A percentile compares a stretch with the other conserved stretches of the same genome.
These are phyloP conservation scores for Saccharomycopsis javanensis DNA, from an alignment of 805 yeast species.

Conservation along the genomic window DNA sequence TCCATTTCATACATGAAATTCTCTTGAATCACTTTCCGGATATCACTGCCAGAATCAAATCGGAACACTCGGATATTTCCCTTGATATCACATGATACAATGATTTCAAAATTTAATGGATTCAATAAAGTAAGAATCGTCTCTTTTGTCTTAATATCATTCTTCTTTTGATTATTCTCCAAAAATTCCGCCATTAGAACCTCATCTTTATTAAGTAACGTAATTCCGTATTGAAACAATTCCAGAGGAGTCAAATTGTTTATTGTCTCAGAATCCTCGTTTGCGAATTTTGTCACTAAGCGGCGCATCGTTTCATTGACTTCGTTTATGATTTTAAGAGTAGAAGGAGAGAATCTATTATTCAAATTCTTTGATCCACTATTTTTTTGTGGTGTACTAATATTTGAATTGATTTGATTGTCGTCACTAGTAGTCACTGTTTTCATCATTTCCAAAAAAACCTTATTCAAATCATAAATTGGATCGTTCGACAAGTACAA, in stretches of 20 bases:
- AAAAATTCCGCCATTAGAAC: neutral
- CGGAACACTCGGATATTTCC: slow-evolving; percentile 73
- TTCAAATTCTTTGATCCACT: neutral
- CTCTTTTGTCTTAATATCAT: slow-evolving; percentile 17
- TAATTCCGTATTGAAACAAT: neutral
- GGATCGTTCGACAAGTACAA: slow-evolving; percentile 71
- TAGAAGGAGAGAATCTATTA: neutral
- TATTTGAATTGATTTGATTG: slow-evolving; percentile 15
- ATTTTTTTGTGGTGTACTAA: neutral
- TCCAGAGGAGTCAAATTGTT: neutral
- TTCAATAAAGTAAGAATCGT: slow-evolving; percentile 8
- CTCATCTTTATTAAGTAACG: neutral
- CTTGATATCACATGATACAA: slow-evolving; percentile 65
- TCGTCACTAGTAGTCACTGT: neutral
- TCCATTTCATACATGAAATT: slow-evolving; percentile 13
- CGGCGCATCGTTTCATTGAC: neutral
- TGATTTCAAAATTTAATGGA: slow-evolving; percentile 31
- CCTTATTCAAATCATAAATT: slow-evolving; percentile 48
- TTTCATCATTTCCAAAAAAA: slow-evolving; percentile 4
- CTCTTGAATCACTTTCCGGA: slow-evolving; percentile 30
- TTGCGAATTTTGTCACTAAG: neutral
- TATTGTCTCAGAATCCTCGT: neutral
- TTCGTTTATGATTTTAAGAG: neutral
- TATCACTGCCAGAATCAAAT: slow-evolving; percentile 56
- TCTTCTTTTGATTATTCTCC: slow-evolving; percentile 23